Evolutionary conservation across 1,284 basidiomycete genomes (phyloP).

Genomic region (Apiotrichum siamense): DNA sequence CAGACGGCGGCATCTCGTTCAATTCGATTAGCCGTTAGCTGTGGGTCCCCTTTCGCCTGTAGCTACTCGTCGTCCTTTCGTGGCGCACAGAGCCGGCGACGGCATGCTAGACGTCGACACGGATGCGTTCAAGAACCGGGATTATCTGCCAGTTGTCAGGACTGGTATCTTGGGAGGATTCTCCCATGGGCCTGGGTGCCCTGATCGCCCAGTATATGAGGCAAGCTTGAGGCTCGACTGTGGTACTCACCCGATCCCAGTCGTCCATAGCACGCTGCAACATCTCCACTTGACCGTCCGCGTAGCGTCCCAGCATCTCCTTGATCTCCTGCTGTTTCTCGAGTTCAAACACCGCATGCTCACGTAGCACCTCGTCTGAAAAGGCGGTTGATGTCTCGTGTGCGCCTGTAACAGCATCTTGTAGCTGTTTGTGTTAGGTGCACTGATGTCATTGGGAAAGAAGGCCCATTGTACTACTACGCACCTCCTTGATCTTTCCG

Average conservation of each 20-base stretch:
- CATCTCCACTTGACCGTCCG: conserved; percentile 91
- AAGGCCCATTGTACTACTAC: conserved; percentile 27
- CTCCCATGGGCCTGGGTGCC: too few species aligned
- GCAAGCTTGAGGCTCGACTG: not conserved
- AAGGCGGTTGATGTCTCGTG: conserved; percentile 95
- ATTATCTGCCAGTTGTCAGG: too few species aligned
- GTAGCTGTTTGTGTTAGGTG: conserved; percentile 55
- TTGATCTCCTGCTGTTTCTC: conserved; percentile 94
- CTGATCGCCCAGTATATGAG: too few species aligned
- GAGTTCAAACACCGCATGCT: conserved; percentile 82
- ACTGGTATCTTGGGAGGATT: too few species aligned
- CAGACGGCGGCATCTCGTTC: too few species aligned
- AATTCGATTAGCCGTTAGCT: too few species aligned
- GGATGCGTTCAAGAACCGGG: too few species aligned
- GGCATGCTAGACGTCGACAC: too few species aligned
- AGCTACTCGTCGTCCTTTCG: too few species aligned
- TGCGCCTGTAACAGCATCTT: conserved; percentile 90
- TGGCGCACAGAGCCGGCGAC: too few species aligned
- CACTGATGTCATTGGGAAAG: too few species aligned
- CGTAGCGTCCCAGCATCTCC: conserved; percentile 78
- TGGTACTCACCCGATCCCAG: conserved; percentile 62
- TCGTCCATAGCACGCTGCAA: conserved; percentile 85
- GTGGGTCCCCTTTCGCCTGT: too few species aligned
- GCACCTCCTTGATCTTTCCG: conserved; percentile 85
- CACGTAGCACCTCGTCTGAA: conserved; percentile 83